Conservation (phyloP, 768 basidiomycete species). For the Mycena albidolilacea region DNA sequence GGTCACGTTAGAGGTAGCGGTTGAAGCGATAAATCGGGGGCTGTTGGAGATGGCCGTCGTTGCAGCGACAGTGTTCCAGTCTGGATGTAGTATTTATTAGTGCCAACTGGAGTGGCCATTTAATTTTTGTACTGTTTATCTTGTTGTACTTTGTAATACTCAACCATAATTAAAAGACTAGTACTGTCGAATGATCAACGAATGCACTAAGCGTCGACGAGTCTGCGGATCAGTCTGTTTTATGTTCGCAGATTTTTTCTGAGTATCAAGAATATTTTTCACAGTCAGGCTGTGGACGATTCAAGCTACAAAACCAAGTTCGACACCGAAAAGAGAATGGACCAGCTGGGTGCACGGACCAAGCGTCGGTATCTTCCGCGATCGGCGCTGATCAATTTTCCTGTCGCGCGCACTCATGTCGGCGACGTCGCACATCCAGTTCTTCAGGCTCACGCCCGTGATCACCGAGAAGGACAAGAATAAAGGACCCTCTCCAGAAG, state of each 20-base stretch:
- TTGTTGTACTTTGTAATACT: background rate
- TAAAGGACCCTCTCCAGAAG: constrained; percentile 7
- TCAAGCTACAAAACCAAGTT: no score
- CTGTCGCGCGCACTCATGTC: constrained; percentile 1
- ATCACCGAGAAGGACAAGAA: constrained; percentile 8
- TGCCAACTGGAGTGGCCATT: background rate
- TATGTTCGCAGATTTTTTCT: no score
- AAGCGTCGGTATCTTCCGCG: background rate
- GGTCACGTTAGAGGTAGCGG: constrained; percentile 23
- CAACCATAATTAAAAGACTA: no score
- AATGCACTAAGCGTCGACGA: no score
- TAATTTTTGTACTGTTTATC: background rate
- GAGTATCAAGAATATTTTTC: no score
- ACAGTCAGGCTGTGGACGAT: no score
- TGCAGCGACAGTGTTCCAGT: constrained; percentile 26
- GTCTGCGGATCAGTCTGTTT: no score
- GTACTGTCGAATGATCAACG: no score
- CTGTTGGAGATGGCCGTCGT: constrained; percentile 27
- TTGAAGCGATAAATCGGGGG: constrained; percentile 14
- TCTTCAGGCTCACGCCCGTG: constrained; percentile 20
- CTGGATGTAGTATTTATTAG: constrained; percentile 23
- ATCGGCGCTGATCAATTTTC: background rate
- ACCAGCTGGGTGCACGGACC: no score
- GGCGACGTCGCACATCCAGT: constrained; percentile 18
- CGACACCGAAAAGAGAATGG: no score